These are phyloP conservation scores for Isabelozyma gotoi DNA, from an alignment of 805 yeast genomes.

Conservation along the genomic window DNA sequence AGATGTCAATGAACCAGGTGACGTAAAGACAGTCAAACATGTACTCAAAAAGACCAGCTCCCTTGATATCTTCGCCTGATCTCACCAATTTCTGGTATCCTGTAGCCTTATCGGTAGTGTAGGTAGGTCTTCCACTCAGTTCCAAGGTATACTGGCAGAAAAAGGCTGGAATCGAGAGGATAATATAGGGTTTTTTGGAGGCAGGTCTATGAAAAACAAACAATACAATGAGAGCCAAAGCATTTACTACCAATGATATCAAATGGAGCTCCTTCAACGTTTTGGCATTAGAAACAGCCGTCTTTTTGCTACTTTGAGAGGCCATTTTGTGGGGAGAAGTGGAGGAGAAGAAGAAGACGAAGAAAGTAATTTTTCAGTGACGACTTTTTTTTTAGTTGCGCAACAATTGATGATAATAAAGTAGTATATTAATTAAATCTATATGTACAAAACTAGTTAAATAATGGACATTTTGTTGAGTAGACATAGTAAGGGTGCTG, in stretches of 20 bases:
- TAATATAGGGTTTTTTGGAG: conserved; percentile 36
- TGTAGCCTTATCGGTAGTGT: conserved; percentile 34
- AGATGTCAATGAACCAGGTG: conserved; percentile 56
- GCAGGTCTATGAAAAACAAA: conserved; percentile 45
- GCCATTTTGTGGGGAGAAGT: conserved; percentile 42
- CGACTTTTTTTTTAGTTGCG: not conserved
- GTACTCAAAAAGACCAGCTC: conserved; percentile 68
- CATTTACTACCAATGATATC: conserved; percentile 35
- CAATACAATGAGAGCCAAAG: conserved; percentile 35
- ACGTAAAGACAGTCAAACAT: conserved; percentile 68
- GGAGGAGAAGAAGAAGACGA: not conserved
- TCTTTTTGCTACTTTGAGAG: conserved; percentile 55
- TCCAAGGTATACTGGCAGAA: conserved; percentile 55
- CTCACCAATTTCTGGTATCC: conserved; percentile 35
- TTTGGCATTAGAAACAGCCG: conserved; percentile 41
- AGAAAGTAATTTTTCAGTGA: not conserved
- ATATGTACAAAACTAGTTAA: not conserved
- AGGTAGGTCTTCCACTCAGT: conserved; percentile 59
- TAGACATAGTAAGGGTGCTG: too few species aligned
- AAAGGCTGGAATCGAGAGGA: conserved; percentile 37
- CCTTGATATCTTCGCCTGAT: conserved; percentile 63
- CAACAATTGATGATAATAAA: not conserved
- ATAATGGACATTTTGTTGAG: not conserved
- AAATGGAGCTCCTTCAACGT: conserved; percentile 40
- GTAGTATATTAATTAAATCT: not conserved